Evolutionary conservation across 179 eudicot genomes (phyloP).

Genomic region (Nepenthes alata): DNA sequence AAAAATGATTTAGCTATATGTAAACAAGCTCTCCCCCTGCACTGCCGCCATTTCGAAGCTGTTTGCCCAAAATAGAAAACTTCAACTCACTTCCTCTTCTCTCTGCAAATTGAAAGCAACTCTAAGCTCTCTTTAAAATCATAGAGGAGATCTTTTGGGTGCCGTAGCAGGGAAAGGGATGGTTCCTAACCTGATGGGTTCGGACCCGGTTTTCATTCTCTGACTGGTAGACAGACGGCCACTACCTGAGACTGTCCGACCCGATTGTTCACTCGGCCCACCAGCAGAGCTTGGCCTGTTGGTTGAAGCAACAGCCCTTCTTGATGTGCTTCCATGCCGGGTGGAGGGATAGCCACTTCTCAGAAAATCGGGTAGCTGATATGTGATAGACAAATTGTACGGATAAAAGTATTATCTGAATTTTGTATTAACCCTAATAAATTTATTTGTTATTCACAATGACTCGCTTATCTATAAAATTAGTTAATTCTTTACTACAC

Average conservation of each 20-base stretch:
- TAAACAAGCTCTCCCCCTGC: too few species aligned
- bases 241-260: conserved; percentile 16
- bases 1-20: too few species aligned
- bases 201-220: conserved; percentile 28
- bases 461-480: too few species aligned
- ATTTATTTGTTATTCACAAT: too few species aligned
- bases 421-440: too few species aligned
- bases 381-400: too few species aligned
- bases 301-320: conserved; percentile 27
- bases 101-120: neutral
- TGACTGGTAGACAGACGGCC: conserved; percentile 18
- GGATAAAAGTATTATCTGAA: too few species aligned
- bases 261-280: conserved; percentile 22
- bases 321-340: conserved; percentile 30
- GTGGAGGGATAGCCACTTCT: conserved; percentile 18
- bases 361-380: conserved; percentile 16
- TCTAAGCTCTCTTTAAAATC: neutral
- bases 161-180: conserved; percentile 15
- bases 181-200: conserved; percentile 28
- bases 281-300: conserved; percentile 26
- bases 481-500: too few species aligned
- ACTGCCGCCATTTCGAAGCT: too few species aligned
- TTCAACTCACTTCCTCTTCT: neutral
- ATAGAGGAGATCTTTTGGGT: conserved; percentile 6
- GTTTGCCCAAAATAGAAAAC: too few species aligned